Evolutionary conservation across 163 green algal genomes (phyloP), one percentile per base, ranked within the genome.

Genomic region (Chloromonas sp.): DNA sequence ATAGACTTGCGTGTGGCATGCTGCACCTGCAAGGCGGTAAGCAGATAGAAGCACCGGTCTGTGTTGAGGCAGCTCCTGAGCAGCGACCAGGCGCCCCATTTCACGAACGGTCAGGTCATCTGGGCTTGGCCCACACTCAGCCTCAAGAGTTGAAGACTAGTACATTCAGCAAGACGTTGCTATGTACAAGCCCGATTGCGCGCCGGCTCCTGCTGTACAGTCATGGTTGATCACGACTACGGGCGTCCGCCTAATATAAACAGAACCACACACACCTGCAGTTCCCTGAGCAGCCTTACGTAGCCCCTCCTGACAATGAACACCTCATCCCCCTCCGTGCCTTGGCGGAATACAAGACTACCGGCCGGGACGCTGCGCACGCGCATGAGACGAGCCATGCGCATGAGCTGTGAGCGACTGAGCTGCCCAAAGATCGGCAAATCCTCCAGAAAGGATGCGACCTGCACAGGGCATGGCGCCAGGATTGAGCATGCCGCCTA

Each of bases 341-440:
- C 85, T 59, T 88, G 85, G 74, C 84, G 84, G 85, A 85, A 88
- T 1, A 88, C 58, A 13, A 84, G 71, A 61, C 81, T 78, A 3
- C 85, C 85, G 1, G 81, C 81, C 1, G 81, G 62, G 14, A 71
- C 58, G 0, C 60, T 60, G 57, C 82, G 76, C 61, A 83, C 2
- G 76, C 81, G 58, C 74, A 85, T 61, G 74, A 88, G 13, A 58
- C 85, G 60, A 58, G 83, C 85, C 61, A 85, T 58, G 76, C 83
- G 71, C 58, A 66, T 14, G 58, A 88, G 85, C 85, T 88, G 81
- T 14, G 0, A 66, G 0, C 14, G n/a, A 3, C 2, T 60, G 59
- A 88, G 85, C 74, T 71, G 71, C 5, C 81, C 85, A 11, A 88
- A 84, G 78, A 88, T 58, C 0, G 85, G 85, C 85, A 88, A 82